A percentile compares a stretch with the other conserved stretches of the same genome.
Conservation (phyloP, 768 basidiomycete species). For the Tricholomella constricta region DNA sequence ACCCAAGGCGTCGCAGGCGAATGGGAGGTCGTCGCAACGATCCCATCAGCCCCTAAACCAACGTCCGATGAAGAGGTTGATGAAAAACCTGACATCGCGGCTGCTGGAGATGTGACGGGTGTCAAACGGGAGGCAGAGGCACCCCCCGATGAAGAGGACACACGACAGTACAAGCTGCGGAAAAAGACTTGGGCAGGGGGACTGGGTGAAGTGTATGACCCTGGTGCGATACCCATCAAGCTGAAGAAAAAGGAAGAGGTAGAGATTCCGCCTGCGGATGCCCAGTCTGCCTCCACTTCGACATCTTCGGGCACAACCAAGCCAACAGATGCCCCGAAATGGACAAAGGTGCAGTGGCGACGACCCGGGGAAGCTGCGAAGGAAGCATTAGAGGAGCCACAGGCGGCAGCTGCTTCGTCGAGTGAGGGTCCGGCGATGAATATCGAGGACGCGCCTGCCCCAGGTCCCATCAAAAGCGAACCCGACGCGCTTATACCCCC, state of each 20-base stretch:
- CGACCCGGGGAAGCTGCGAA: constrained; percentile 14
- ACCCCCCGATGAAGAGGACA: constrained; percentile 51
- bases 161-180: constrained; percentile 64
- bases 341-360: constrained; percentile 40
- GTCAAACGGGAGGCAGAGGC: constrained; percentile 42
- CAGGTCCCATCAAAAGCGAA: not conserved
- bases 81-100: constrained; percentile 10
- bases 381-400: constrained; percentile 5
- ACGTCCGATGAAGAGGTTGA: constrained; percentile 13
- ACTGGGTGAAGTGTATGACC: constrained; percentile 83
- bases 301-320: constrained; percentile 3
- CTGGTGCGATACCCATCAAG: constrained; percentile 66
- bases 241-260: constrained; percentile 58
- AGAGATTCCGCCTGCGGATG: constrained; percentile 10
- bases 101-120: constrained; percentile 19
- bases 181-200: constrained; percentile 62
- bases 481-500: not conserved
- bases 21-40: constrained; percentile 66
- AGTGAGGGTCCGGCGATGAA: no score
- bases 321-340: constrained; percentile 28
- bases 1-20: constrained; percentile 74
- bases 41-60: constrained; percentile 23
- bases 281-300: constrained; percentile 2
- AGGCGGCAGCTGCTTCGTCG: constrained; percentile 25
- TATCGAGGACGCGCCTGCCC: not conserved